Percentiles rank a stretch among this genome's conserved stretches.
phyloP scores from a whole-genome alignment of 441 rosid genomes.

The Raphanus hybrid region DNA sequence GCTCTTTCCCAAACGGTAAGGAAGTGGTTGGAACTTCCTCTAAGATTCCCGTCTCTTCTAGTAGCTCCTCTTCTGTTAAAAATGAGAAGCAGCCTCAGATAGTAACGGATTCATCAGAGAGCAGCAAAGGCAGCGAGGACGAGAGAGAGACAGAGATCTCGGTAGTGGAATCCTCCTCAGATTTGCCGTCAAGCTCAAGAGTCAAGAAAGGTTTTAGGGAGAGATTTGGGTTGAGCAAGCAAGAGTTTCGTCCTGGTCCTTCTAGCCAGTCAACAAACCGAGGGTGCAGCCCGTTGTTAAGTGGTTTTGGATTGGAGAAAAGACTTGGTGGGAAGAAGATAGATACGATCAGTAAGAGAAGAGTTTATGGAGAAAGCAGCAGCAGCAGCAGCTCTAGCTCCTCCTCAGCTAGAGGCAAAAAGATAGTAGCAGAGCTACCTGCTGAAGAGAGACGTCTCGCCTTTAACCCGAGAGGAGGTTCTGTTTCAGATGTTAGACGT shows the following conservation, averaged over 20 bases:
- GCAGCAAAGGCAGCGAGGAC: conserved; percentile 55
- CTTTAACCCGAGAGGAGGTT: conserved; percentile 55
- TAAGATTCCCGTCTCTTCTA: conserved; percentile 39
- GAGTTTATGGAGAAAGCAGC: conserved; percentile 66
- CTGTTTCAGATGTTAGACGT: conserved; percentile 64
- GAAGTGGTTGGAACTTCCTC: conserved; percentile 79
- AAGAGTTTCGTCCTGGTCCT: conserved; percentile 51
- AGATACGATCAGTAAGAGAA: conserved; percentile 52
- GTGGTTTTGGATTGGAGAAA: conserved; percentile 59
- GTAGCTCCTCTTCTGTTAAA: conserved; percentile 47
- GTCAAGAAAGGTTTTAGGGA: conserved; percentile 51
- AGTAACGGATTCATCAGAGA: conserved; percentile 71
- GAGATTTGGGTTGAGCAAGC: conserved; percentile 55
- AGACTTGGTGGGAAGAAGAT: conserved; percentile 50
- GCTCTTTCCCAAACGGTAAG: conserved; percentile 63
- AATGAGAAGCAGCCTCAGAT: conserved; percentile 54
- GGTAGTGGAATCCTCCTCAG: conserved; percentile 62
- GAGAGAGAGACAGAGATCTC: conserved; percentile 55
- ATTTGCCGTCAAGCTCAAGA: conserved; percentile 53
- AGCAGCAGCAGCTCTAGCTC: conserved; percentile 81
- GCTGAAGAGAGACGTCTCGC: conserved; percentile 48
- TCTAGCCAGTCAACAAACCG: conserved; percentile 48
- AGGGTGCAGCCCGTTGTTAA: conserved; percentile 55
- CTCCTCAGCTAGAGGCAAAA: conserved; percentile 58
- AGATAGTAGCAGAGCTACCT: conserved; percentile 49